Evolutionary conservation across 2,329 filamentous ascomycete species (phyloP), one percentile per base, ranked within the genome.

Genomic region (Claviceps lovelessii): DNA sequence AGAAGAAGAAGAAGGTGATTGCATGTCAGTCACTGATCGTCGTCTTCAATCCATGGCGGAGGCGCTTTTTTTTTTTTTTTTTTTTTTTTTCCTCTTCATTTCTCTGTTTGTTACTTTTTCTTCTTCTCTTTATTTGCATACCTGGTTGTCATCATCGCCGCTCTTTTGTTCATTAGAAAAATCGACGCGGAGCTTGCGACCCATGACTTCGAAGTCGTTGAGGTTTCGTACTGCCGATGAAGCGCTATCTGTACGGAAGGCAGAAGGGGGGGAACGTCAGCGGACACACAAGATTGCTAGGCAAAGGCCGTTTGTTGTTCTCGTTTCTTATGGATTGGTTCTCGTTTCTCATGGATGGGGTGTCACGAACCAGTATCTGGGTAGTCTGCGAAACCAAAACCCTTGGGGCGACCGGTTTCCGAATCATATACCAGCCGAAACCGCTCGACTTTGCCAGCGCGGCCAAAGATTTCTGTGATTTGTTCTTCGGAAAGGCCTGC

Each of bases 361-460:
- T 28, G 35, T 51, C 10, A 57, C 69, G 41, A 78, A 80, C 95
- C 91, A 57, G 88, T 84, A 66, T 97, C 93, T 54, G 89, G 86
- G 66, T 95, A 98, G 68, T 97, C 91, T 64, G 90, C 88, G 64
- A 97, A 98, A 41, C 93, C 93, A 68, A 95, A 98, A 19, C 93
- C 93, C 70, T 96, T 97, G 0, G 93, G 90, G 55, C 89, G 84
- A 46, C 91, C 90, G 3, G 90, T 96, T 65, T 97, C 91, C 53
- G 90, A 86, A 73, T 97, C 94, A 71, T 95, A 94, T 60, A 97
- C 91, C 51, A 97, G 79, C 53, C 91, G 83, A 68, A 97, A 97
- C 67, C 87, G 91, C 56, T 94, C 77, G 1, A 97, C 91, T 60
- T 90, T 88, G 56, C 93, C 93, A 53, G 88, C 90, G 60, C 86